Base-by-base conservation (phyloP, 441 rosid genomes). In the Kokia cookei region DNA sequence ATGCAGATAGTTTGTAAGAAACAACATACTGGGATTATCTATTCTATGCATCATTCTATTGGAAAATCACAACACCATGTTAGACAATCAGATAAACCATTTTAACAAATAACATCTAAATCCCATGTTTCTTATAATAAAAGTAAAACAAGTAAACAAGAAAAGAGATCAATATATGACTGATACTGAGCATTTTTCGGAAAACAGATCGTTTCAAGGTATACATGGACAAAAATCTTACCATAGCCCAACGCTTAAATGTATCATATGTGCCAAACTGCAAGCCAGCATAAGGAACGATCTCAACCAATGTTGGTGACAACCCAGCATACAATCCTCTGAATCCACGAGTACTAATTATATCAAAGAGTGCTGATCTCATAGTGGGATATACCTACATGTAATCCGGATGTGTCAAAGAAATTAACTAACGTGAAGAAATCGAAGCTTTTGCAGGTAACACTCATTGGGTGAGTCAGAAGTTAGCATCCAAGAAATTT, bases 261-360 rank as follows among this genome's bases (percentile, higher is more conserved):
- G 96, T 89, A 61, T 95, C 98, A 61, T 93, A 95, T 3, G 96
- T 93, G 82, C 97, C 99, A 78, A 95, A 91, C 69, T 95, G 99
- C 82, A 95, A 86, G 69, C 99, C 98, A 75, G 99, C 99, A 77
- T 93, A 95, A 65, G 99, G 99, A 81, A 93, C 77, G 77, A 95
- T 95, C 82, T 95, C 98, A 53, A 95, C 90, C 71, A 95, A 86
- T 2, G 99, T 95, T 65, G 99, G 99, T 54, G 98, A 83, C 78
- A 95, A 81, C 75, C 99, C 99, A 75, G 90, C 86, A 83, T 95
- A 95, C 78, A 95, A 70, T 76, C 99, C 99, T 86, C 58, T 85
- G 51, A 91, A 76, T 69, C 99, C 99, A 51, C 98, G 96, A 70
- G 86, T 80, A 72, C 78, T 69, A 62, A 88, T 61, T 68, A 94